phyloP scores from a whole-genome alignment of 1,139 yeast genomes.

The Lodderomyces oxycetoniae region DNA sequence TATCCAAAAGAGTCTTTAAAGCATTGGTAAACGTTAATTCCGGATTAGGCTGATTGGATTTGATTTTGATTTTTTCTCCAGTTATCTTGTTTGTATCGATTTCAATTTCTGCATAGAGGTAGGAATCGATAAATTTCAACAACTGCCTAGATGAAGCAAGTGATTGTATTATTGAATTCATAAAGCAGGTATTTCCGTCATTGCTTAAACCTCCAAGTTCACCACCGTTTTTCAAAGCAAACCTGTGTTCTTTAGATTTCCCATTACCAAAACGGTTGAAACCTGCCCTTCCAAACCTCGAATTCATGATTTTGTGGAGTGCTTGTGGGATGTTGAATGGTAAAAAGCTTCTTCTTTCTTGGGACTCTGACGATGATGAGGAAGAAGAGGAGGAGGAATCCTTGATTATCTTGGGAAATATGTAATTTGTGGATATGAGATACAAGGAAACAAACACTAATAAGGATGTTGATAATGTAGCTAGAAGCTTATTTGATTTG shows the following conservation, averaged over 20 bases:
- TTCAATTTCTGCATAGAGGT: conserved; percentile 27
- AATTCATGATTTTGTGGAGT: conserved; percentile 17
- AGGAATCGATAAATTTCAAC: conserved; percentile 50
- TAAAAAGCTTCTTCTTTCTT: conserved; percentile 2
- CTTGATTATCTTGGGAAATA: not conserved
- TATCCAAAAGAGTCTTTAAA: conserved; percentile 45
- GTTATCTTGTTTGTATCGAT: conserved; percentile 18
- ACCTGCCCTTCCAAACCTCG: conserved; percentile 10
- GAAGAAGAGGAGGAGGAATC: not conserved
- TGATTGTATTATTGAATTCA: conserved; percentile 85
- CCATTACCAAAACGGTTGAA: conserved; percentile 13
- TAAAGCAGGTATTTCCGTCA: conserved; percentile 91
- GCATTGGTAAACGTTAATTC: conserved; percentile 50
- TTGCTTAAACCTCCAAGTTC: conserved; percentile 79
- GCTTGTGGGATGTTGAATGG: conserved; percentile 14
- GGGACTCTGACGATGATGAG: not conserved
- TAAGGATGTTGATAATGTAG: conserved; percentile 11
- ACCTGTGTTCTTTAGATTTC: conserved; percentile 26
- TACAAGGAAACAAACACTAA: conserved; percentile 10
- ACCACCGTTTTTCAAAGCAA: conserved; percentile 57
- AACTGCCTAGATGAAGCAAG: conserved; percentile 71
- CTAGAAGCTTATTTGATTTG: conserved; percentile 10
- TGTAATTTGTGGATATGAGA: conserved; percentile 8
- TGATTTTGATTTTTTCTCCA: conserved; percentile 20
- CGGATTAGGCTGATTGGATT: conserved; percentile 23